Evolutionary conservation across 2,329 filamentous ascomycete genomes (phyloP), one percentile per base, ranked within the genome.

Genomic region (Penicillium hordei): DNA sequence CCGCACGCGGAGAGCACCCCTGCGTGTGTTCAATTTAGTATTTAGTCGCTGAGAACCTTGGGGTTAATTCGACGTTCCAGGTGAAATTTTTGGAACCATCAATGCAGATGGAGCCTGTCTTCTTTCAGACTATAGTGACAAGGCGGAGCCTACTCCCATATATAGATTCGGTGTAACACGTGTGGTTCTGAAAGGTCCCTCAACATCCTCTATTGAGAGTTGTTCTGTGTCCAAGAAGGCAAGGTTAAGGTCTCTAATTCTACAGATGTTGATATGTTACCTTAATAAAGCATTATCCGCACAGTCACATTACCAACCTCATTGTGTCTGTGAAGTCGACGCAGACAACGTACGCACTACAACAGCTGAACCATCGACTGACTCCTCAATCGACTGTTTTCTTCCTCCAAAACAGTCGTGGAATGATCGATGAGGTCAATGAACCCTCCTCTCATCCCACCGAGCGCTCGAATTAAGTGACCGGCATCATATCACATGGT

Each of bases 311-410:
- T 57, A 56, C 34, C 46, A 42, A 90, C 66, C 82, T 95, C 29
- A 83, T 96, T 60, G 76, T 95, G 29, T 82, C 88, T 5, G 90
- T 88, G 10, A 95, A 94, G 73, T 83, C 89, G 0, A 76, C 5
- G 5, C 77, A 83, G 25, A 89, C 89, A 0, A 70, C 90, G 8
- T 48, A 52, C 2, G 86, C 89, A 34, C 74, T 94, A 5, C 77
- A 82, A 4, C 82, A 1, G 83, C 83, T 27, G 15, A 25, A 43
- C 9, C 13, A 17, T 43, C 15, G 13, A 4, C 4, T 43, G 4
- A 43, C 15, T 10, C 23, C 21, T 17, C 7, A 25, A 25, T 10
- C 40, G 2, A 25, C 7, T 43, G 10, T 17, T 43, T 1, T 25
- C 21, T 43, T 43, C 21, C 21, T 43, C 15, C 2, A n/a, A 25